Base-by-base conservation (phyloP, 1,284 basidiomycete species). In the Somion occarium region DNA sequence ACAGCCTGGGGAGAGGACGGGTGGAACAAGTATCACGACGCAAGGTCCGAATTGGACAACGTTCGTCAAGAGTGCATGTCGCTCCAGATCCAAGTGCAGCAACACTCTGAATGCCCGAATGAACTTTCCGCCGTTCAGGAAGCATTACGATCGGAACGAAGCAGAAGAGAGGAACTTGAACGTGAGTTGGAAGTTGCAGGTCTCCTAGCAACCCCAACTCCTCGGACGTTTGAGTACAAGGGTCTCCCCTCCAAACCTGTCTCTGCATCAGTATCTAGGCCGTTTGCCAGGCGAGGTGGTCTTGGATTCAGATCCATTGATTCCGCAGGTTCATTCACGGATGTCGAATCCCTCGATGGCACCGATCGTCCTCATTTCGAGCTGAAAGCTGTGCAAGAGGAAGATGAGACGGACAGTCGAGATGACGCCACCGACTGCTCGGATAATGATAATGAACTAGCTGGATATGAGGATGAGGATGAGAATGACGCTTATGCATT, bases 391-490 rank as follows among this genome's bases (percentile, higher is more conserved):
- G 80, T 85, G 15, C 62, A 61, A 13, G 81, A 83, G 58, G 81
- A 78, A 39, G 75, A 78, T 18, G 76, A 78, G 52, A 78, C 76
- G 12, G 65, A 69, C 22, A 67, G 71, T 30, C 37, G 64, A 66
- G 23, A 61, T 59, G 38, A 56, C 63, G 48, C 61, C 60, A 44
- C 56, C 22, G 54, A 56, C 13, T 58, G 51, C 46, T 63, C 59
- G 13, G 78, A 79, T 23, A 77, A 79, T 22, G 79, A 83, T 18
- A 73, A 81, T 55, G 81, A 72, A 24, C 68, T 88, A 22, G 76
- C 73, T 39, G 73, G 80, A 37, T 88, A 88, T 54, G 85, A 88
- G 61, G 83, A 86, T 52, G 84, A 85, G 55, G 82, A 83, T 22
- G 86, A 86, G 38, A 66, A 65, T n/a, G 70, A 72, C 49, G 64